Percentiles rank a stretch among this genome's conserved stretches.
phyloP scores from a whole-genome alignment of 1,284 basidiomycete genomes.

The Ceratobasidium sp. region DNA sequence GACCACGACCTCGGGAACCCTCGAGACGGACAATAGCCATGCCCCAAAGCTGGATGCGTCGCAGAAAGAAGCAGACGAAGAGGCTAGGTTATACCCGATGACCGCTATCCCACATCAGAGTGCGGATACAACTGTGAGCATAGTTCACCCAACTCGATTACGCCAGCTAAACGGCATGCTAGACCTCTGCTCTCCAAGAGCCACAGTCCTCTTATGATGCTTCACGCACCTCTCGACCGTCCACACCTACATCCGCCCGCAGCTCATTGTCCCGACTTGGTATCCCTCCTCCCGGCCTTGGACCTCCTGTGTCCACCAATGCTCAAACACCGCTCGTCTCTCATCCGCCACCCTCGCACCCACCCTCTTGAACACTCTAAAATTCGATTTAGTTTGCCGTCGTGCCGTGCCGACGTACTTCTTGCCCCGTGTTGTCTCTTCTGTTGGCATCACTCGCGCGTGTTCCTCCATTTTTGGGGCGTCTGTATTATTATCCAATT shows the following conservation, averaged over 20 bases:
- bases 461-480: neutral
- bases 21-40: neutral
- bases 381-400: neutral
- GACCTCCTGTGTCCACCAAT: neutral
- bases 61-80: neutral
- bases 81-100: constrained; percentile 5
- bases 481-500: constrained; percentile 31
- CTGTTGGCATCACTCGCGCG: neutral
- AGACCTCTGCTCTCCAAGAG: neutral
- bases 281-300: constrained; percentile 29
- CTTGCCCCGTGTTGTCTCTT: neutral
- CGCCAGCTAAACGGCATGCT: neutral
- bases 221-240: neutral
- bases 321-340: neutral
- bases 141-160: neutral
- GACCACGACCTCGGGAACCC: constrained; percentile 10
- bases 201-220: neutral
- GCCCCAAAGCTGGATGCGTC: constrained; percentile 5
- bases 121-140: constrained; percentile 6
- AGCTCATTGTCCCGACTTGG: constrained; percentile 20
- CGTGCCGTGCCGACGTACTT: neutral
- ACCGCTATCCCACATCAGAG: neutral
- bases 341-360: neutral
- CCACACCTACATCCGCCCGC: constrained; percentile 5
- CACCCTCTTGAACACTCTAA: neutral